Evolutionary conservation across 2,329 filamentous ascomycete genomes (phyloP).

Genomic region (Aspergillus terreus): DNA sequence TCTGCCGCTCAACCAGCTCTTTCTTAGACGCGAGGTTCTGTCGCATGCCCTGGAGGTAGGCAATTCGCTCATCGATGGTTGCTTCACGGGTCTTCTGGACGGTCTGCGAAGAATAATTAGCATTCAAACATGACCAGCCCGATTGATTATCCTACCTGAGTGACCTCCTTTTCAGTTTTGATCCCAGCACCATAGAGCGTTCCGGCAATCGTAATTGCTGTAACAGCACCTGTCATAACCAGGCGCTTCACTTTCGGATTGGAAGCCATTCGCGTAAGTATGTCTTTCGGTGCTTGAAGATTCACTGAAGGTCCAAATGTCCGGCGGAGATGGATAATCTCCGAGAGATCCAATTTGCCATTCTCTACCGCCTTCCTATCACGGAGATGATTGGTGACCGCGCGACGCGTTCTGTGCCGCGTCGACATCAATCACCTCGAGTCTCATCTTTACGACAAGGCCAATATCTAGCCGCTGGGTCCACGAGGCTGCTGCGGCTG

Average conservation of each 20-base stretch:
- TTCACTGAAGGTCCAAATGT: background rate
- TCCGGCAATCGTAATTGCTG: slow-evolving; percentile 55
- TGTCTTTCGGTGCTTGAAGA: background rate
- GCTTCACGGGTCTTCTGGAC: slow-evolving; percentile 48
- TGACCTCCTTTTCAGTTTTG: slow-evolving; percentile 51
- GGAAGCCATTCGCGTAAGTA: background rate
- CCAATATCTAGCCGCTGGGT: background rate
- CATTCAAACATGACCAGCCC: background rate
- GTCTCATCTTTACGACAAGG: background rate
- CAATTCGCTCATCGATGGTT: slow-evolving; percentile 52
- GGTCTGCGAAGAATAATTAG: slow-evolving; percentile 28
- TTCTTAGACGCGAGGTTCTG: slow-evolving; percentile 50
- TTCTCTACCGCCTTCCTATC: slow-evolving; percentile 22
- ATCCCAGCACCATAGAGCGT: slow-evolving; percentile 58
- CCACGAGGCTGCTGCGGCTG: background rate
- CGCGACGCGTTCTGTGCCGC: slow-evolving; percentile 26
- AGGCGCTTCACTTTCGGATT: slow-evolving; percentile 43
- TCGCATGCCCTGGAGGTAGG: slow-evolving; percentile 50
- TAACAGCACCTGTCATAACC: slow-evolving; percentile 53
- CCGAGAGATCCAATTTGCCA: slow-evolving; percentile 8
- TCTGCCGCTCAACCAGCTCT: slow-evolving; percentile 54
- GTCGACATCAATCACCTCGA: slow-evolving; percentile 9
- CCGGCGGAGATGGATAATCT: slow-evolving; percentile 4
- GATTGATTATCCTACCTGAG: slow-evolving; percentile 42
- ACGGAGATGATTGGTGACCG: slow-evolving; percentile 1